Evolutionary conservation across 805 yeast genomes (phyloP).

Genomic region (Starmerella sirachaensis): DNA sequence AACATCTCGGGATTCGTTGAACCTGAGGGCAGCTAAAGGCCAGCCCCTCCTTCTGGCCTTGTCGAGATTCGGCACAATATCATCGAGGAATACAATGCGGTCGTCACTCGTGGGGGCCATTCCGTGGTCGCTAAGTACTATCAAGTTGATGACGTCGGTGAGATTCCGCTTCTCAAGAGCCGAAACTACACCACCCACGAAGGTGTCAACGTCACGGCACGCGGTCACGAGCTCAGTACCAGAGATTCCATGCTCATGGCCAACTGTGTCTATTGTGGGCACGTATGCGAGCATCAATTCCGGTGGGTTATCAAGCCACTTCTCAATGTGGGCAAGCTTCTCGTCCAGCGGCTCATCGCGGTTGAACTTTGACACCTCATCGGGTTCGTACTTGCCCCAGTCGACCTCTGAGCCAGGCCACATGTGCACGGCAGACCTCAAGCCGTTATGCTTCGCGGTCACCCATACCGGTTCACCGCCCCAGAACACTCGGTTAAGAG

Average conservation of each 20-base stretch:
- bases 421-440: constrained; percentile 73
- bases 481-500: constrained; percentile 57
- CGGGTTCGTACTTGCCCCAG: constrained; percentile 39
- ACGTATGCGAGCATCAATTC: constrained; percentile 67
- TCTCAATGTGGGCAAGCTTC: constrained; percentile 47
- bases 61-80: constrained; percentile 40
- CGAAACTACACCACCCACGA: constrained; percentile 39
- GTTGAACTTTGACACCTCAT: constrained; percentile 52
- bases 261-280: constrained; percentile 69
- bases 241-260: constrained; percentile 58
- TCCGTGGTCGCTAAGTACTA: constrained; percentile 84
- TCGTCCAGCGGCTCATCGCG: constrained; percentile 45
- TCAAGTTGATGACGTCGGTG: constrained; percentile 52
- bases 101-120: constrained; percentile 77
- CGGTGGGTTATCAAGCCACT: constrained; percentile 61
- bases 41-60: constrained; percentile 61
- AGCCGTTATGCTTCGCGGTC: constrained; percentile 53
- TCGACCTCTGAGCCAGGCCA: constrained; percentile 90
- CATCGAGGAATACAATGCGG: constrained; percentile 61
- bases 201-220: constrained; percentile 51
- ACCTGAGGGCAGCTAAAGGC: constrained; percentile 75
- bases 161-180: constrained; percentile 47
- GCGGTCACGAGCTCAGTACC: constrained; percentile 48
- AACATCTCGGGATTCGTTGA: constrained; percentile 32
- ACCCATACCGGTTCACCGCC: constrained; percentile 87